Percentiles rank a stretch among this genome's conserved stretches.
Conservation (phyloP, 352 stramenopile genomes). For the Pythium phragmiticola region DNA sequence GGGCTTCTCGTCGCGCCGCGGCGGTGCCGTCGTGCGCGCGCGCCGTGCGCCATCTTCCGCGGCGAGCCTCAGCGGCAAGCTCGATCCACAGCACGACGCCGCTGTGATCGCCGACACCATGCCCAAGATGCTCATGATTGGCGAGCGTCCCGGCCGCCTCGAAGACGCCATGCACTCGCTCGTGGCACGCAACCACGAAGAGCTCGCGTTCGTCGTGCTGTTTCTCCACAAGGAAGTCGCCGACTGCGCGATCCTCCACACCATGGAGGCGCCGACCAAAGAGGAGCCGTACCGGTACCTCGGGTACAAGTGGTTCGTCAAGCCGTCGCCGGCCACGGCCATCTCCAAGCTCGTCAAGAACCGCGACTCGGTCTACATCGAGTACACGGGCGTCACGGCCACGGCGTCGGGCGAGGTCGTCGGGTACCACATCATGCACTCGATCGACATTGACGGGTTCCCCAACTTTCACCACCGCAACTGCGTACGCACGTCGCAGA, state of each 20-base stretch:
- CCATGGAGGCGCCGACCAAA: conserved; percentile 43
- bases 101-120: conserved; percentile 21
- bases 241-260: conserved; percentile 52
- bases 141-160: conserved; percentile 34
- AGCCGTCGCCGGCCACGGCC: conserved; percentile 25
- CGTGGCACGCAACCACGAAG: conserved; percentile 43
- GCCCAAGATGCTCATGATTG: conserved; percentile 24
- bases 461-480: conserved; percentile 43
- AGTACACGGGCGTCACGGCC: conserved; percentile 46
- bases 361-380: conserved; percentile 49
- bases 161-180: conserved; percentile 54
- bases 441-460: conserved; percentile 34
- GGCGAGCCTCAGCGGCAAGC: background rate
- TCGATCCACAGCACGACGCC: background rate
- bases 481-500: conserved; percentile 42
- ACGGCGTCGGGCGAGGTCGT: conserved; percentile 43
- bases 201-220: conserved; percentile 47
- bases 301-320: conserved; percentile 63
- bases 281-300: conserved; percentile 48
- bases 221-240: conserved; percentile 57
- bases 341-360: conserved; percentile 37
- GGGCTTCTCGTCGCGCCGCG: background rate
- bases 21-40: background rate
- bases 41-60: conserved; percentile 2
- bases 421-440: conserved; percentile 49